Evolutionary conservation across 2,329 filamentous ascomycete genomes (phyloP).

Genomic region (Alternaria sp.): DNA sequence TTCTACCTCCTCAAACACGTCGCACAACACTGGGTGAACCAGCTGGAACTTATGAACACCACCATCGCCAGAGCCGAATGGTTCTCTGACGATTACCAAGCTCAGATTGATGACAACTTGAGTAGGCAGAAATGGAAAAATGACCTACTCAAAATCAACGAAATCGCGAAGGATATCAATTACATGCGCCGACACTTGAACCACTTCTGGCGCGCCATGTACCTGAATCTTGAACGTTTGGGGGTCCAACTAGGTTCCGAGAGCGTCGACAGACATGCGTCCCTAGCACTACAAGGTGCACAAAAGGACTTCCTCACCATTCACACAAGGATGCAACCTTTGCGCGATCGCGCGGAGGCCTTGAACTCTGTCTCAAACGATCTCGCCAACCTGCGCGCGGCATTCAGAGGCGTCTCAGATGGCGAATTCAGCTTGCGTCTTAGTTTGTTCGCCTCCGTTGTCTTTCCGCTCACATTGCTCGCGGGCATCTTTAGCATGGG

Average conservation of each 20-base stretch:
- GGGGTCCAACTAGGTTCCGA: neutral
- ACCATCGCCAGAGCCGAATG: constrained; percentile 16
- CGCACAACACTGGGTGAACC: constrained; percentile 10
- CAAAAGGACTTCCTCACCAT: constrained; percentile 32
- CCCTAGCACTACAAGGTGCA: constrained; percentile 19
- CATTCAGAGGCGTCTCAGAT: constrained; percentile 30
- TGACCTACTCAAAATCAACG: constrained; percentile 22
- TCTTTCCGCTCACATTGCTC: constrained; percentile 23
- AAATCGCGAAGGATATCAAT: constrained; percentile 28
- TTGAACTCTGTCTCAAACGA: constrained; percentile 27
- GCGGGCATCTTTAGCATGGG: constrained; percentile 19
- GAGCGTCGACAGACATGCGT: neutral
- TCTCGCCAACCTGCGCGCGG: constrained; percentile 25
- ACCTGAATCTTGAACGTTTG: constrained; percentile 12
- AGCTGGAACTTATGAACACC: constrained; percentile 10
- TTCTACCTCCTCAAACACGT: constrained; percentile 9
- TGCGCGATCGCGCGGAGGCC: constrained; percentile 26
- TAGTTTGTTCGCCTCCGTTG: neutral
- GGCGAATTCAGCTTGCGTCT: constrained; percentile 25
- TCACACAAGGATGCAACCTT: constrained; percentile 20
- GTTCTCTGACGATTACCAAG: constrained; percentile 31
- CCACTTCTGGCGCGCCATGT: neutral
- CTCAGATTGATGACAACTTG: constrained; percentile 17
- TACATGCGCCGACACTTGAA: constrained; percentile 28
- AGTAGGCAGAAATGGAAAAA: constrained; percentile 21